These are phyloP conservation scores for Neopestalotiopsis sp. DNA, from an alignment of 2,329 filamentous ascomycete genomes.

Conservation along the genomic window DNA sequence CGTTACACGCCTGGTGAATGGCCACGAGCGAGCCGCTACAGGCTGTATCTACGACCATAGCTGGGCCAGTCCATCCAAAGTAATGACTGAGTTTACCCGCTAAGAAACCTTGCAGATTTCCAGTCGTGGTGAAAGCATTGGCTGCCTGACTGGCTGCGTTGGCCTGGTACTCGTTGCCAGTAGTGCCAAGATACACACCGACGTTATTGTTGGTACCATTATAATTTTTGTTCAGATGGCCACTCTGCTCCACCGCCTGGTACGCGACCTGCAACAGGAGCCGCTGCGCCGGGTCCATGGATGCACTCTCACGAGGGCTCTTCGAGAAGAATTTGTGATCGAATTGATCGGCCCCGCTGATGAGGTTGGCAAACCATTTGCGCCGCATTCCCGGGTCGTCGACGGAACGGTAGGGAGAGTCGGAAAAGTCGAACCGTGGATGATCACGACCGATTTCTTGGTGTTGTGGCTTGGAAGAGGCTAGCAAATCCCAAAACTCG, in stretches of 20 bases:
- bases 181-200: constrained; percentile 44
- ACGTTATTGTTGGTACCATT: constrained; percentile 24
- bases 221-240: constrained; percentile 33
- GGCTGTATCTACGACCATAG: constrained; percentile 33
- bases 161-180: constrained; percentile 43
- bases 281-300: constrained; percentile 27
- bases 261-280: constrained; percentile 28
- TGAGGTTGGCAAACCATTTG: constrained; percentile 32
- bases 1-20: constrained; percentile 39
- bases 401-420: constrained; percentile 24
- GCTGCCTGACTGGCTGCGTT: constrained; percentile 42
- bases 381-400: constrained; percentile 25
- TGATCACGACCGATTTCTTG: constrained; percentile 20
- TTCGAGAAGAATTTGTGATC: constrained; percentile 34
- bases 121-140: constrained; percentile 40
- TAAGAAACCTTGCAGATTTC: constrained; percentile 27
- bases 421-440: constrained; percentile 36
- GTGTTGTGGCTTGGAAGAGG: background rate
- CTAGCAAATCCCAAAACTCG: constrained; percentile 38
- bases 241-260: constrained; percentile 32
- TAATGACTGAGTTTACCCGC: constrained; percentile 33
- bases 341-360: constrained; percentile 29
- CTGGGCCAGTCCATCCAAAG: constrained; percentile 38
- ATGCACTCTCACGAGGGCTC: constrained; percentile 23
- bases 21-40: constrained; percentile 40